A percentile compares a stretch with the other conserved stretches of the same genome.
phyloP scores from a whole-genome alignment of 1,139 yeast species.

The Protomyces inouyei region DNA sequence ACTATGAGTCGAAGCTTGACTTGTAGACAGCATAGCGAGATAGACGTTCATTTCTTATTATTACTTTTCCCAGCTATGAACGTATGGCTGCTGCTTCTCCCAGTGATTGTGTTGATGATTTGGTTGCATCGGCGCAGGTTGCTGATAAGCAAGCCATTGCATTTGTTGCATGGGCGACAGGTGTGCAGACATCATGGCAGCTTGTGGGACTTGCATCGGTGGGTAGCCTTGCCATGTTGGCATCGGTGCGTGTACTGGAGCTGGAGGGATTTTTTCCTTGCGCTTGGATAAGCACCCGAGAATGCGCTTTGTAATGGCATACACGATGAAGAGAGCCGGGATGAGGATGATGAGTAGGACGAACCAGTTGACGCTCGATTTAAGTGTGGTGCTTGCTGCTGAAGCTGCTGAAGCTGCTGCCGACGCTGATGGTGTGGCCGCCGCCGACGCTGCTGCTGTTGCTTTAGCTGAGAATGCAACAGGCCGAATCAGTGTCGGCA shows the following conservation, averaged over 20 bases:
- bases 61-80: not conserved
- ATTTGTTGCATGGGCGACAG: not conserved
- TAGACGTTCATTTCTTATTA: not conserved
- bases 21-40: not conserved
- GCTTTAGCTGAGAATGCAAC: not conserved
- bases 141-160: not conserved
- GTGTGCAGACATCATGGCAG: not conserved
- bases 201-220: not conserved
- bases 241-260: not conserved
- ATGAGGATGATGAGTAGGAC: not conserved
- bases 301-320: not conserved
- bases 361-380: not conserved
- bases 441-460: not conserved
- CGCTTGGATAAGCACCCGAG: not conserved
- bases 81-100: not conserved
- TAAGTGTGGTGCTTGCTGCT: not conserved
- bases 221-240: not conserved
- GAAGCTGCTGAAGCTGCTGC: not conserved
- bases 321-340: not conserved
- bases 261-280: not conserved
- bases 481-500: not conserved
- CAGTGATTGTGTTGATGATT: not conserved
- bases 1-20: conserved; percentile 17
- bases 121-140: not conserved
- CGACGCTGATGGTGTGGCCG: not conserved